Conservation (phyloP, 257 asterid species). For the Thymus quinquecostatus region DNA sequence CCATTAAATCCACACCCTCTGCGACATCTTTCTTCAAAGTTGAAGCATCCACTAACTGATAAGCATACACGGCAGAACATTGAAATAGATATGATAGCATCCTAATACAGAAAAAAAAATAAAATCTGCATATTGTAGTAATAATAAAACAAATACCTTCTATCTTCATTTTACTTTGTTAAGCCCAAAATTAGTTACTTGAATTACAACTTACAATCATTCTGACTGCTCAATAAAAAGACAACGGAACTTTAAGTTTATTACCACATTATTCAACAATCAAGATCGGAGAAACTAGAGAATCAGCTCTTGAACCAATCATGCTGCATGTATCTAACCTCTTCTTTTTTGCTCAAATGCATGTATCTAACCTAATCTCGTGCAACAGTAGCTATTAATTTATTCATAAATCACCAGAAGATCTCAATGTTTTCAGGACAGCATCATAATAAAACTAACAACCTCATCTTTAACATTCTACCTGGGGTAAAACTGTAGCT, state of each 20-base stretch:
- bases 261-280: background rate
- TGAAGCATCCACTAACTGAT: conserved; percentile 95
- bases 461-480: conserved; percentile 25
- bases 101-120: background rate
- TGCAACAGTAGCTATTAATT: background rate
- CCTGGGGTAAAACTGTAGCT: conserved; percentile 98
- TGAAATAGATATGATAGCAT: background rate
- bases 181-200: background rate
- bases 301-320: background rate
- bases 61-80: conserved; percentile 26
- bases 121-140: background rate
- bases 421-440: conserved; percentile 17
- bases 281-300: background rate
- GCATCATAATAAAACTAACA: background rate
- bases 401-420: conserved; percentile 7
- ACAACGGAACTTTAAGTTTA: background rate
- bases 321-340: background rate
- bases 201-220: no score
- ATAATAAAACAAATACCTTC: background rate
- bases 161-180: background rate
- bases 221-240: background rate
- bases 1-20: conserved; percentile 98
- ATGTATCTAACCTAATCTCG: background rate
- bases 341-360: no score
- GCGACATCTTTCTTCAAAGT: conserved; percentile 94